Evolutionary conservation across 768 basidiomycete species (phyloP), one percentile per base, ranked within the genome.

Genomic region (Psilocybe subaeruginosa): DNA sequence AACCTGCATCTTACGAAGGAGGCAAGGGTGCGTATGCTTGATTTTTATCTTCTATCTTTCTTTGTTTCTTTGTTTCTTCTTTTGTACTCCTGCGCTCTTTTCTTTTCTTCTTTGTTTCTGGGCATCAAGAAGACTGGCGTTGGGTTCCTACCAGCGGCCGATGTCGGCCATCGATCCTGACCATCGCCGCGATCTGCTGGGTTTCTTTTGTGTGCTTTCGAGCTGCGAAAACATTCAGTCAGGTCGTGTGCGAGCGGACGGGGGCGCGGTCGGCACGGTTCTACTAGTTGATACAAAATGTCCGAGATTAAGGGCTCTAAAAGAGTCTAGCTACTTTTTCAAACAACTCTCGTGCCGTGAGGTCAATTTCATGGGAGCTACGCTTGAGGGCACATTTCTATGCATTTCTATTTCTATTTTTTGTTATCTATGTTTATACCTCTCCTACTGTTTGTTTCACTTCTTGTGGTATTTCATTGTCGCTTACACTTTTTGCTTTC

Each of bases 111-210:
- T 14, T 62, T 41, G 57, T 64, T 37, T 16, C 60, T 72, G 96
- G 96, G 84, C 91, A 85, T 76, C 74, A 95, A 98, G 96, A 98
- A 98, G 90, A 90, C 87, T 88, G 85, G 82, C 93, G 83, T 86
- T 90, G 92, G 83, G 64, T 65, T 66, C 81, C 75, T 47, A 91
- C 87, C 88, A 85, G 81, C 80, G 91, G 84, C 78, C 74, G 75
- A 76, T 66, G 47, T 59, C 57, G 58, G 54, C 41, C 57, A 46
- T 49, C 59, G 54, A 45, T 54, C 14, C 35, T 62, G 52, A 62
- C 62, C 68, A 58, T 66, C 65, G 37, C 33, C 37, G 29, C 57
- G 61, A 33, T 48, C 59, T 12, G 56, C 50, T 51, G 59, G 47
- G 54, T 60, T 37, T 30, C 49, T 54, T 27, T 54, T 47, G 59